Base-by-base conservation (phyloP, 768 basidiomycete species). In the Mycena amicta region DNA sequence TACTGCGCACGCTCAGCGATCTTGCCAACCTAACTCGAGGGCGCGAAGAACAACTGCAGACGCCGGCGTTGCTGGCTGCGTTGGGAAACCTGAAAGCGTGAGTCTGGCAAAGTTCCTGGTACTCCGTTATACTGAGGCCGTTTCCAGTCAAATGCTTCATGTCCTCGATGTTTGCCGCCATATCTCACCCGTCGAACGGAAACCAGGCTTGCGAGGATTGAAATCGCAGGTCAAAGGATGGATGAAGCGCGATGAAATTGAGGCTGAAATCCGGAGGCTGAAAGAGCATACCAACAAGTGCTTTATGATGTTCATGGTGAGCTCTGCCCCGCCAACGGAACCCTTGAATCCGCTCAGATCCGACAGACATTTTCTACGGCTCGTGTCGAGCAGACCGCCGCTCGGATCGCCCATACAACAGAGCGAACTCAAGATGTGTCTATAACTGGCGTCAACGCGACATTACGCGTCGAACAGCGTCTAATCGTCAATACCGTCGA, bases 231-330 rank as follows among this genome's bases (percentile, higher is more conserved):
- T 57, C 28, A 57, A 57, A 26, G 39, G 18, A 2, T 57, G 56
- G 56, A 45, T 43, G 22, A 57, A 57, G 23, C 56, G 56, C 41
- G 56, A 57, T 26, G 29, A 57, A 45, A 31, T 57, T 5, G 56
- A 57, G 43, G 30, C 16, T 6, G 43, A 47, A 33, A 53, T 57
- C 12, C 20, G 31, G 23, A 31, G 43, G 28, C 26, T 57, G 56
- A 57, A 53, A 30, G 51, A 52, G 23, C 50, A 52, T 16, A 28
- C 46, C n/a, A 46, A 45, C 31, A 27, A 27, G 29, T 57, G 56
- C 43, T 47, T 52, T 25, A 11, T 53, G 25, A 29, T 30, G 37
- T 57, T 57, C 31, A 37, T 37, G 30, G 56, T 57, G 18, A 27
- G 50, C n/a, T 49, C 26, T 27, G 11, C 33, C 8, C 15, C 20